These are phyloP conservation scores for Phytophthora citricola DNA, from an alignment of 352 stramenopile genomes.

Conservation along the genomic window DNA sequence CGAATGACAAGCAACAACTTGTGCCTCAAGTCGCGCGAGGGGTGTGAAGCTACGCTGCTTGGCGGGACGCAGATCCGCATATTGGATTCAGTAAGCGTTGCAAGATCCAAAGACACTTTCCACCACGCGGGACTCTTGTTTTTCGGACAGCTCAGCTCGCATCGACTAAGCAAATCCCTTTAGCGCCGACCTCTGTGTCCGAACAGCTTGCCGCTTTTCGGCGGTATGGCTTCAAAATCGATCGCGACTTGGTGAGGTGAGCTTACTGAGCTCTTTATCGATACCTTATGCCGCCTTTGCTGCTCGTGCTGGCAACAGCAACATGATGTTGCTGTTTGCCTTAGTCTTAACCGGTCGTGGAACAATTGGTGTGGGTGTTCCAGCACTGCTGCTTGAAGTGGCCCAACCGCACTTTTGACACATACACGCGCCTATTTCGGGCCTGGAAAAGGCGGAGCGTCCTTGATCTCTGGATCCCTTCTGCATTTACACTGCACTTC, in stretches of 20 bases:
- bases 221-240: constrained; percentile 13
- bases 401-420: background rate
- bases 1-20: constrained; percentile 24
- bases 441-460: constrained; percentile 3
- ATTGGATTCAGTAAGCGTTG: constrained; percentile 14
- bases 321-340: too few species aligned
- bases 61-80: constrained; percentile 18
- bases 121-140: constrained; percentile 13
- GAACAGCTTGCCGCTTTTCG: constrained; percentile 17
- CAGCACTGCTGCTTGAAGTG: constrained; percentile 5
- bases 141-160: constrained; percentile 8
- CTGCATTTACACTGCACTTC: constrained; percentile 22
- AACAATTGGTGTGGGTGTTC: constrained; percentile 18
- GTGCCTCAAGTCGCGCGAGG: constrained; percentile 16
- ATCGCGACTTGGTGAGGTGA: too few species aligned
- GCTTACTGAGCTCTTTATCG: too few species aligned
- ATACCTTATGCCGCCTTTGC: too few species aligned
- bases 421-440: constrained; percentile 30
- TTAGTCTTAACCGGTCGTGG: constrained; percentile 2
- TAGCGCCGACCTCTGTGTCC: constrained; percentile 11
- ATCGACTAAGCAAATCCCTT: constrained; percentile 1
- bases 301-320: too few species aligned
- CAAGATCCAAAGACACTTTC: constrained; percentile 1
- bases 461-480: constrained; percentile 5
- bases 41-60: constrained; percentile 23